phyloP scores from a whole-genome alignment of 805 yeast genomes.

The Saturnispora sanitii region DNA sequence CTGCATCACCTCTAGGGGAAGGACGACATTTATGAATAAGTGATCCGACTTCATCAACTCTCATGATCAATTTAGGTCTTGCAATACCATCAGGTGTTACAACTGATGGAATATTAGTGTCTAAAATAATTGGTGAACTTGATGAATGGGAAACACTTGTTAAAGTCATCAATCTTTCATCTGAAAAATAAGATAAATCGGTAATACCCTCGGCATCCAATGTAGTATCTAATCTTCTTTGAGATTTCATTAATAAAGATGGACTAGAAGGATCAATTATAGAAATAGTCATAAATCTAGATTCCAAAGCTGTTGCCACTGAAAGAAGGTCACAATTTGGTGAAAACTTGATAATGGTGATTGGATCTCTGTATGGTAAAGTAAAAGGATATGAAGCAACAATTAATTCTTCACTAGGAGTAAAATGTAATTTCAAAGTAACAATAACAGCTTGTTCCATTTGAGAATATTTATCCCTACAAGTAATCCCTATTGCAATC shows the following conservation, averaged over 20 bases:
- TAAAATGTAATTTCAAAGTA: slow-evolving; percentile 29
- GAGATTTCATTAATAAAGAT: slow-evolving; percentile 57
- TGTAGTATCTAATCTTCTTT: slow-evolving; percentile 51
- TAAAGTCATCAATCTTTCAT: slow-evolving; percentile 41
- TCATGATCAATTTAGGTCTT: slow-evolving; percentile 50
- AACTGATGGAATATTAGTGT: slow-evolving; percentile 45
- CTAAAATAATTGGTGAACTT: slow-evolving; percentile 52
- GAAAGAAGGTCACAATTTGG: slow-evolving; percentile 58
- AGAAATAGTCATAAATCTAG: slow-evolving; percentile 68
- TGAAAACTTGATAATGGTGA: slow-evolving; percentile 65
- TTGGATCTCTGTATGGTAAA: slow-evolving; percentile 79
- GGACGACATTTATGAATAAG: slow-evolving; percentile 63
- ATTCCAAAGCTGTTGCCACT: slow-evolving; percentile 70
- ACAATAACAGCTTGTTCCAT: slow-evolving; percentile 70
- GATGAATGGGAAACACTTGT: slow-evolving; percentile 55
- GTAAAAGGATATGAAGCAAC: slow-evolving; percentile 37
- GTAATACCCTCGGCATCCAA: slow-evolving; percentile 88
- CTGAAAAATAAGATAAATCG: slow-evolving; percentile 62
- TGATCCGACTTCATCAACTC: slow-evolving; percentile 74
- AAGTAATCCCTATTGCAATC: slow-evolving; percentile 75
- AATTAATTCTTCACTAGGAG: slow-evolving; percentile 7
- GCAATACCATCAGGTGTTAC: slow-evolving; percentile 35
- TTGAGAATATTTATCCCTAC: slow-evolving; percentile 58
- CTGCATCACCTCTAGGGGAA: slow-evolving; percentile 80
- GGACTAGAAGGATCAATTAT: slow-evolving; percentile 56